A percentile compares a stretch with the other conserved stretches of the same genome.
These are phyloP conservation scores for Mantamonas sphyraenae DNA, from an alignment of 78 protist genomes.

Conservation along the genomic window DNA sequence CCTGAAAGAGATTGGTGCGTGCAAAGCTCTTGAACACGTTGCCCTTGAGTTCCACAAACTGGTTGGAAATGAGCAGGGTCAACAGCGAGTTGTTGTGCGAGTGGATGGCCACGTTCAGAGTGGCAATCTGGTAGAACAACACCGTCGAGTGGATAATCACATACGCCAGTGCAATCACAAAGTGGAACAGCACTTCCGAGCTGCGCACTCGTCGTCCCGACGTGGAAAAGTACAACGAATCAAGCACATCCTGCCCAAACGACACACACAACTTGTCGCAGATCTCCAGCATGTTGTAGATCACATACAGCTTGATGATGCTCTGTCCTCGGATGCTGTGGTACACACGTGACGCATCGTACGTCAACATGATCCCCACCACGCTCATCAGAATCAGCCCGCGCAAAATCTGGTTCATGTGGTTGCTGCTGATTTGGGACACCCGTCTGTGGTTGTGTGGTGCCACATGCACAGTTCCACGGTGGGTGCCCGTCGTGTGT, in stretches of 20 bases:
- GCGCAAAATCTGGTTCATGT: too few species aligned
- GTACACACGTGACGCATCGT: conserved; percentile 57
- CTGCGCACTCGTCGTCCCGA: neutral
- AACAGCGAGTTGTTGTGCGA: conserved; percentile 59
- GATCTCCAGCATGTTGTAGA: conserved; percentile 65
- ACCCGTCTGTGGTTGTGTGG: too few species aligned
- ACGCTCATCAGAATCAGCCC: too few species aligned
- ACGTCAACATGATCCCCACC: too few species aligned
- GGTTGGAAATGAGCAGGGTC: conserved; percentile 76
- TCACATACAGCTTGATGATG: conserved; percentile 79
- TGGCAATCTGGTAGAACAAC: conserved; percentile 44
- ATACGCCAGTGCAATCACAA: neutral
- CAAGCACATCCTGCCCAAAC: conserved; percentile 78
- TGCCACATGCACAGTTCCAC: neutral
- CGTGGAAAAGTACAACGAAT: conserved; percentile 45
- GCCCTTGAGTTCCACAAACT: conserved; percentile 77
- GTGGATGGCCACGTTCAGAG: conserved; percentile 80
- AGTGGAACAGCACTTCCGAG: neutral
- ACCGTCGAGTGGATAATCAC: conserved; percentile 31
- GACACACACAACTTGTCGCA: conserved; percentile 62
- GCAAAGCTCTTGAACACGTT: conserved; percentile 70
- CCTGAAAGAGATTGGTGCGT: conserved; percentile 46
- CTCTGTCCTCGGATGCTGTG: conserved; percentile 75
- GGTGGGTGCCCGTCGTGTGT: too few species aligned
- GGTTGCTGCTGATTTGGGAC: too few species aligned